A percentile compares a stretch with the other conserved stretches of the same genome.
Evolutionary conservation across 164 flowering plant species (phyloP).

Genomic region (Sextonia rubra): DNA sequence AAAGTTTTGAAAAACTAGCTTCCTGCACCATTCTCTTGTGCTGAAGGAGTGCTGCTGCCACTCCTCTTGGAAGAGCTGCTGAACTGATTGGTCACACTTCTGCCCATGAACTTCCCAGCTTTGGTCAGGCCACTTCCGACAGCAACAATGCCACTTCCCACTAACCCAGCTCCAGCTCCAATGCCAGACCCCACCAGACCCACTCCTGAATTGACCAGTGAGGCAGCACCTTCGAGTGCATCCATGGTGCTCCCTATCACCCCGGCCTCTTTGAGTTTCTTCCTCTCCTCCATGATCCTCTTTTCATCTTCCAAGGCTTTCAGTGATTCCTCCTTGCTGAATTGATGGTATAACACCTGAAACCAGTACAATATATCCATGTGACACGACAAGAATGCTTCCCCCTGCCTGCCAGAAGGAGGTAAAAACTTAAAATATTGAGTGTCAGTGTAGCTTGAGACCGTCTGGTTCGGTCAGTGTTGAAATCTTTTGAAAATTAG

Average conservation of each 20-base stretch:
- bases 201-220: conserved; percentile 37
- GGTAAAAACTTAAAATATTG: no score
- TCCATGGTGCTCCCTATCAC: conserved; percentile 96
- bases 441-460: no score
- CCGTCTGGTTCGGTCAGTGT: no score
- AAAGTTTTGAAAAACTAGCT: conserved; percentile 11
- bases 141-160: conserved; percentile 45
- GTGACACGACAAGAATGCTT: background rate
- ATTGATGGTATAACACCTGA: conserved; percentile 68
- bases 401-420: no score
- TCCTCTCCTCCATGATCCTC: conserved; percentile 69
- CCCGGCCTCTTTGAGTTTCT: conserved; percentile 78
- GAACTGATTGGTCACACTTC: conserved; percentile 67
- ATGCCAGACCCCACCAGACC: conserved; percentile 34
- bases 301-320: conserved; percentile 88
- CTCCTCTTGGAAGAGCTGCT: conserved; percentile 30
- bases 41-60: conserved; percentile 53
- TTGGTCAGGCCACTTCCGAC: conserved; percentile 43
- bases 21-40: conserved; percentile 62
- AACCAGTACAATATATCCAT: background rate
- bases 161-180: no score
- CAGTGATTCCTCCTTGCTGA: conserved; percentile 81
- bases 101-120: conserved; percentile 91
- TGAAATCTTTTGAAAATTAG: no score
- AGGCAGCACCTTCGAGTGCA: conserved; percentile 78